A percentile compares a stretch with the other conserved stretches of the same genome.
Conservation (phyloP, 2,329 filamentous ascomycete genomes). For the Arachnomyces sp. region DNA sequence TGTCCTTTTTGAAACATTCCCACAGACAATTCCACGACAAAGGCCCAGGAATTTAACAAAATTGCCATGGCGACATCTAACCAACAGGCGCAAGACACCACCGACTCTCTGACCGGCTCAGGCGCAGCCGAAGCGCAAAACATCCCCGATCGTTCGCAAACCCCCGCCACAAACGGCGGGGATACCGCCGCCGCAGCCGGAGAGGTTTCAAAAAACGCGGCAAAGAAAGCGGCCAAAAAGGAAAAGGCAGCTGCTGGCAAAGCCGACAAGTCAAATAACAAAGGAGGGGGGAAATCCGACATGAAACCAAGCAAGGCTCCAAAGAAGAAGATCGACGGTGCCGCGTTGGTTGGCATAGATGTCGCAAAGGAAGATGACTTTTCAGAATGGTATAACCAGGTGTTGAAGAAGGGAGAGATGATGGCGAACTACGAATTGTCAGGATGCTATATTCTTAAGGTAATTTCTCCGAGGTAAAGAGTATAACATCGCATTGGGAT, state of each 20-base stretch:
- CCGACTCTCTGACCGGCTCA: conserved; percentile 19
- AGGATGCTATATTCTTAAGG: conserved; percentile 92
- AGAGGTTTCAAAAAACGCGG: conserved; percentile 35
- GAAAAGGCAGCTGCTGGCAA: conserved; percentile 38
- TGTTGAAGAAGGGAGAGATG: conserved; percentile 94
- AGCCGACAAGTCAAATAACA: conserved; percentile 29
- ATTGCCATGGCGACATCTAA: no score
- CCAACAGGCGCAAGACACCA: conserved; percentile 17
- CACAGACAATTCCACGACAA: conserved; percentile 1
- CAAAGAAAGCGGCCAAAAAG: conserved; percentile 44
- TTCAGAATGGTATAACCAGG: conserved; percentile 93
- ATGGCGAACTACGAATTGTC: conserved; percentile 97
- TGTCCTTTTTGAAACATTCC: conserved; percentile 8
- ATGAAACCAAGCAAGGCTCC: conserved; percentile 37
- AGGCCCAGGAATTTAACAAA: no score
- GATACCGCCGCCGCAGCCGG: conserved; percentile 18
- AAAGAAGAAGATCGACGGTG: conserved; percentile 52
- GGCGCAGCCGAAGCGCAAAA: conserved; percentile 23
- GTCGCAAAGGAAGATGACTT: conserved; percentile 80
- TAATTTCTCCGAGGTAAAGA: conserved; percentile 15
- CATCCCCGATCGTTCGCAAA: conserved; percentile 33
- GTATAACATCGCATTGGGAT: background rate
- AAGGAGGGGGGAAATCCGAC: conserved; percentile 37
- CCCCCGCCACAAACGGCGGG: conserved; percentile 29
- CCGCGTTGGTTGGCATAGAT: conserved; percentile 76